Evolutionary conservation across 345 rosid genomes (phyloP), one percentile per base, ranked within the genome.

Genomic region (Nasturtium officinale): DNA sequence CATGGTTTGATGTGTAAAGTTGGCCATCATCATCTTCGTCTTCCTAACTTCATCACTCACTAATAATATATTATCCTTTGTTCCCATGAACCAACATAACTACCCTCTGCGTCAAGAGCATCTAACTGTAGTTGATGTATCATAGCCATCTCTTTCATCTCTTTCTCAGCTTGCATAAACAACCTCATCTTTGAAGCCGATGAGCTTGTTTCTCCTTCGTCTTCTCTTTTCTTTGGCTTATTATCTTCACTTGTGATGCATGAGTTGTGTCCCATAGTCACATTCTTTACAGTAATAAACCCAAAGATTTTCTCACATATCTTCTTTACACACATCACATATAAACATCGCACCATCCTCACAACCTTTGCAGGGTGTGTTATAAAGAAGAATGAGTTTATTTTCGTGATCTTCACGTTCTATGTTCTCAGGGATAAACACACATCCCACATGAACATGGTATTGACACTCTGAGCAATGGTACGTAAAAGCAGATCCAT

Each of bases 241-340:
- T 8, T 38, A 40, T 45, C 54, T 43, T 62, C 54, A 9, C 43
- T 16, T 25, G 26, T 4, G 1, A 2, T 4, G 8, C 64, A 56
- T 7, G 65, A n/a, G n/a, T n/a, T n/a, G n/a, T n/a, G n/a, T n/a
- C n/a, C n/a, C n/a, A n/a, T n/a, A n/a, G n/a, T 54, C 63, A 43
- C 54, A 69, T 56, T 42, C 15, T 20, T 68, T 55, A 15, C 73
- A 69, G 5, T 54, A 69, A 56, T 42, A 68, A 7, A 55, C 62
- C 73, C 64, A 69, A 13, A 69, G 46, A 56, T 69, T 56, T 13
- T 54, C 54, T 4, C 45, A 16, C 13, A 68, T 29, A 6, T 7
- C 13, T 42, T 28, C 73, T 42, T 43, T 5, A 28, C 73, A 69
- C 26, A 40, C 54, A 53, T 56, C 53, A 29, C 64, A 69, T 11